Conservation (phyloP, 176 grass and related monocot genomes). For the Puccinellia tenuiflora region DNA sequence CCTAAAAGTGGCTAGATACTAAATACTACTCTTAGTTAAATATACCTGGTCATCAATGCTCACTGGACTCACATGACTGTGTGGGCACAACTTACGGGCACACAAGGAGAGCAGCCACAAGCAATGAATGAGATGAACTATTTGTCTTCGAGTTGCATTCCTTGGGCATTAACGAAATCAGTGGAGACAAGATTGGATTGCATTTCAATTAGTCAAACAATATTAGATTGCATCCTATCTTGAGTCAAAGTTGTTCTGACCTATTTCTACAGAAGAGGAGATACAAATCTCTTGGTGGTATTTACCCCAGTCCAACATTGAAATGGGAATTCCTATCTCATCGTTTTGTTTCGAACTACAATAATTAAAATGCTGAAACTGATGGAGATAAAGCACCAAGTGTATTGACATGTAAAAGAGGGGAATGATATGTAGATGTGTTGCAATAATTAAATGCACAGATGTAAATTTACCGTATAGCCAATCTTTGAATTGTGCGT, state of each 20-base stretch:
- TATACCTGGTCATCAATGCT: background rate
- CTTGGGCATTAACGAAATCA: background rate
- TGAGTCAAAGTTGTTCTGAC: background rate
- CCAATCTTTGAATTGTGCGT: conserved; percentile 95
- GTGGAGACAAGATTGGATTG: background rate
- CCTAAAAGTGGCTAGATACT: background rate
- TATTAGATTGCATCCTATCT: background rate
- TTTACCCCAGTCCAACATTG: background rate
- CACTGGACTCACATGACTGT: background rate
- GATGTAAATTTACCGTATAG: conserved; percentile 70
- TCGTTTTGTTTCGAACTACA: background rate
- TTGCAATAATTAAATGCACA: background rate
- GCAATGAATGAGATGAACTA: background rate
- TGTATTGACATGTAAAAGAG: background rate
- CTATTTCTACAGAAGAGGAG: background rate
- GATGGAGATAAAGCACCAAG: conserved; percentile 9
- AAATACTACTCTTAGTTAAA: background rate
- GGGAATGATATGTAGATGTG: background rate
- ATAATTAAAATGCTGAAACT: background rate
- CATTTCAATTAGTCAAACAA: background rate
- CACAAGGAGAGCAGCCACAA: background rate
- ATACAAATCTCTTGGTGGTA: background rate
- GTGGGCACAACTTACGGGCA: background rate
- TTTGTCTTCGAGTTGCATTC: background rate
- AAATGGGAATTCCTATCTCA: background rate